phyloP scores from a whole-genome alignment of 2,329 filamentous ascomycete species.

The Metarhizium rileyi region DNA sequence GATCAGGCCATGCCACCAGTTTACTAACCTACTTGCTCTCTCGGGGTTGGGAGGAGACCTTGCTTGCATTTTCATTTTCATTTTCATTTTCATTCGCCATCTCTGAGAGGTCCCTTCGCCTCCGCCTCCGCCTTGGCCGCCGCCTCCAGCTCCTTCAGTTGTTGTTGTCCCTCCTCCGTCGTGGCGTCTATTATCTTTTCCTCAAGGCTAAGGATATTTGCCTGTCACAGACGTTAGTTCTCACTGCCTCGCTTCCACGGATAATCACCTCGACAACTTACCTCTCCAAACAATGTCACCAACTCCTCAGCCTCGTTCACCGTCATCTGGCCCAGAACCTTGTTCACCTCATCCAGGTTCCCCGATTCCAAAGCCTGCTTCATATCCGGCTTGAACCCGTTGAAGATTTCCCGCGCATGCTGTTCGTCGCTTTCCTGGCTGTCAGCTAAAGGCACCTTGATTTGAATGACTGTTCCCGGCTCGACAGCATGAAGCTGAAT shows the following conservation, averaged over 20 bases:
- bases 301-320: constrained; percentile 81
- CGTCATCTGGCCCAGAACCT: constrained; percentile 72
- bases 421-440: constrained; percentile 57
- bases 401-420: constrained; percentile 65
- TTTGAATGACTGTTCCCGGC: constrained; percentile 84
- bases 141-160: constrained; percentile 65
- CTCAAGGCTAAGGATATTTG: constrained; percentile 82
- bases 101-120: constrained; percentile 5
- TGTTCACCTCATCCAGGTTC: constrained; percentile 55
- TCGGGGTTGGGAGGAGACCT: too few species aligned
- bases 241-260: not conserved
- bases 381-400: constrained; percentile 72
- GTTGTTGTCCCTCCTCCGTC: constrained; percentile 72
- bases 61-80: too few species aligned
- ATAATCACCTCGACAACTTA: constrained; percentile 22
- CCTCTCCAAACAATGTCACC: constrained; percentile 68
- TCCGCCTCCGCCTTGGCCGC: constrained; percentile 21
- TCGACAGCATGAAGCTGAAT: constrained; percentile 97
- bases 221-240: constrained; percentile 28
- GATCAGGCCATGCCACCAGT: too few species aligned
- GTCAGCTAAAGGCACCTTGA: constrained; percentile 62
- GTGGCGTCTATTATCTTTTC: constrained; percentile 93
- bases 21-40: too few species aligned
- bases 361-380: constrained; percentile 77
- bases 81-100: constrained; percentile 8